phyloP scores from a whole-genome alignment of 2,329 filamentous ascomycete species.

The Epichloe scottii region DNA sequence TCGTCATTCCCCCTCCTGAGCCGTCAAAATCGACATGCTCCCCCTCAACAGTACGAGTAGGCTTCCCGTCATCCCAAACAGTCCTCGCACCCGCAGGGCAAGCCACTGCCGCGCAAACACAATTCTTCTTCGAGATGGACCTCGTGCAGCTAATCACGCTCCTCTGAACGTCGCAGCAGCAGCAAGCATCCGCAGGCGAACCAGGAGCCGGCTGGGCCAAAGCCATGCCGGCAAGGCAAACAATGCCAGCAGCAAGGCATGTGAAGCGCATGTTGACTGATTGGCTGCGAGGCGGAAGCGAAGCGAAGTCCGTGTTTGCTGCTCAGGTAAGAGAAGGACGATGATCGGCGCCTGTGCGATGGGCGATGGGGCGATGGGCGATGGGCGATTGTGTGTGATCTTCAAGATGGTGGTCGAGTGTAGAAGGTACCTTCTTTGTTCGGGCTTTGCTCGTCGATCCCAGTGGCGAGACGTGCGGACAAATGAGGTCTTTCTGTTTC shows the following conservation, averaged over 20 bases:
- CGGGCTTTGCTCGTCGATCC: not conserved
- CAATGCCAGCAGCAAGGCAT: slow-evolving; percentile 8
- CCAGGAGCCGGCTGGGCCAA: slow-evolving; percentile 1
- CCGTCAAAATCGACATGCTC: too few species aligned
- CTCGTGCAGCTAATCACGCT: slow-evolving; percentile 15
- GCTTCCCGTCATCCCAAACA: slow-evolving; percentile 4
- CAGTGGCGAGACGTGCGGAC: too few species aligned
- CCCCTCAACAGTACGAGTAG: not conserved
- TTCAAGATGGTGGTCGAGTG: not conserved
- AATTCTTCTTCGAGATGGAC: slow-evolving; percentile 10
- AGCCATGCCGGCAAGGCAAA: slow-evolving; percentile 1
- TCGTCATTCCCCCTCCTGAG: not conserved
- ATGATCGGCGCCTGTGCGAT: not conserved
- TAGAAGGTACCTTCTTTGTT: not conserved
- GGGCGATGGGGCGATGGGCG: not conserved
- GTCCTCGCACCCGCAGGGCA: slow-evolving; percentile 14
- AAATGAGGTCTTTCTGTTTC: too few species aligned
- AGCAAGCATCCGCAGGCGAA: slow-evolving; percentile 15
- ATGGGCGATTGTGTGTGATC: not conserved
- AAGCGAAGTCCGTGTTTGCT: not conserved
- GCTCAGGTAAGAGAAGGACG: not conserved
- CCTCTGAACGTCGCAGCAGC: slow-evolving; percentile 20
- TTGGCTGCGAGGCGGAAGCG: not conserved
- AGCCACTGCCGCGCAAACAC: slow-evolving; percentile 15
- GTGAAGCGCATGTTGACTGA: slow-evolving; percentile 13